These are phyloP conservation scores for Saccharomyces hybrid DNA, from an alignment of 1,139 yeast species.

Conservation along the genomic window DNA sequence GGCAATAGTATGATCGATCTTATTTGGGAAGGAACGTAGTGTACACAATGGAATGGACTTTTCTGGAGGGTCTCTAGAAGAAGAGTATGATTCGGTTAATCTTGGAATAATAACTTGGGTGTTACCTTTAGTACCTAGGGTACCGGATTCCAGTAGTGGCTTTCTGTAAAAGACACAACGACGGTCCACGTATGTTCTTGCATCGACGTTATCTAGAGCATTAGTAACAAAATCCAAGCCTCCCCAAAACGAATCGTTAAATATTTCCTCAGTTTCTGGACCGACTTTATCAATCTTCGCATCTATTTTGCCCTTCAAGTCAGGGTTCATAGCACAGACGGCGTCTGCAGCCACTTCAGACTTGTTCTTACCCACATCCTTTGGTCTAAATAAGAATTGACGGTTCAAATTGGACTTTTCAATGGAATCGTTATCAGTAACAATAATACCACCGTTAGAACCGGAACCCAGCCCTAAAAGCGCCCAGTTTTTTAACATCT, in stretches of 20 bases:
- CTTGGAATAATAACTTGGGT: constrained; percentile 93
- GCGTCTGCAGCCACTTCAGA: constrained; percentile 88
- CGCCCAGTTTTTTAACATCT: constrained; percentile 97
- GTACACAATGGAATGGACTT: constrained; percentile 96
- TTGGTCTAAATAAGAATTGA: constrained; percentile 89
- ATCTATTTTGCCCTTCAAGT: constrained; percentile 66
- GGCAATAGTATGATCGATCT: constrained; percentile 96
- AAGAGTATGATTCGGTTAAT: constrained; percentile 88
- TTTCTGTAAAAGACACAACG: constrained; percentile 90
- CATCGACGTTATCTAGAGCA: constrained; percentile 95
- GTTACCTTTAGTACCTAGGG: constrained; percentile 96
- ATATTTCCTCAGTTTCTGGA: constrained; percentile 80
- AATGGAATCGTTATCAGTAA: constrained; percentile 92
- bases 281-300: constrained; percentile 84
- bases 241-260: constrained; percentile 82
- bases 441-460: constrained; percentile 69
- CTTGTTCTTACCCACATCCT: constrained; percentile 87
- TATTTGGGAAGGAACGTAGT: constrained; percentile 91
- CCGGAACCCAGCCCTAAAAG: constrained; percentile 93
- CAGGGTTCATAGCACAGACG: constrained; percentile 78
- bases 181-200: constrained; percentile 94
- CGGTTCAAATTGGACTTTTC: constrained; percentile 94
- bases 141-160: constrained; percentile 91
- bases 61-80: constrained; percentile 98
- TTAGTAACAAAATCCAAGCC: constrained; percentile 81